Evolutionary conservation across 164 flowering plant species (phyloP), one percentile per base, ranked within the genome.

Genomic region (Piper betle): DNA sequence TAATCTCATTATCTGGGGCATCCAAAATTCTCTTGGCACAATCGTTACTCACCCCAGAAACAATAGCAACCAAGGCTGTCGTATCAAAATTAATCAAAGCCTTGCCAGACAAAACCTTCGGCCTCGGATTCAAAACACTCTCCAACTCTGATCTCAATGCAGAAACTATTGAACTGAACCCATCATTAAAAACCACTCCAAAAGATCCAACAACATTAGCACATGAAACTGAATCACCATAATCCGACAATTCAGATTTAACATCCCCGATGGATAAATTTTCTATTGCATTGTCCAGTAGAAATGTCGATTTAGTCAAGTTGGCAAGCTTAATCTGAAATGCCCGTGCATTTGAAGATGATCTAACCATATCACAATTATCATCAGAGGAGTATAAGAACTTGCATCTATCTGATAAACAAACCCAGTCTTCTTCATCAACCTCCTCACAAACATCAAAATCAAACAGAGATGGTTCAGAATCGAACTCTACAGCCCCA

Each of bases 31-130:
- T 77, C 38, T 75, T 75, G 0, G 86, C 58, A 61, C 81, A 72
- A 62, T 95, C 91, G 74, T 90, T 93, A 71, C 95, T 90, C 56
- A 90, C 85, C 50, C 97, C 99, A 0, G 97, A 90, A 5, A 85
- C 87, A 70, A 90, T 66, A 55, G 99, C 97, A 72, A 93, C 71
- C 78, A 93, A 75, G 61, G 95, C 89, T 20, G 99, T 90, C 10
- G 99, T 93, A 64, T 88, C 97, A 79, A 93, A 83, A 74, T 90
- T 93, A 60, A 87, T 25, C 50, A 85, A 54, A 64, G 60, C 74
- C 39, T 61, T 68, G 52, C 74, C 75, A 50, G 55, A 52, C n/a
- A 74, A 37, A 40, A 25, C 57, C 37, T 64, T 70, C 19, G 64
- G 25, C 57, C 39, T 53, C 65, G 69, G 39, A 66, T 64, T 61